Conservation (phyloP, 345 rosid species). For the Cardamine chenopodiifolia region DNA sequence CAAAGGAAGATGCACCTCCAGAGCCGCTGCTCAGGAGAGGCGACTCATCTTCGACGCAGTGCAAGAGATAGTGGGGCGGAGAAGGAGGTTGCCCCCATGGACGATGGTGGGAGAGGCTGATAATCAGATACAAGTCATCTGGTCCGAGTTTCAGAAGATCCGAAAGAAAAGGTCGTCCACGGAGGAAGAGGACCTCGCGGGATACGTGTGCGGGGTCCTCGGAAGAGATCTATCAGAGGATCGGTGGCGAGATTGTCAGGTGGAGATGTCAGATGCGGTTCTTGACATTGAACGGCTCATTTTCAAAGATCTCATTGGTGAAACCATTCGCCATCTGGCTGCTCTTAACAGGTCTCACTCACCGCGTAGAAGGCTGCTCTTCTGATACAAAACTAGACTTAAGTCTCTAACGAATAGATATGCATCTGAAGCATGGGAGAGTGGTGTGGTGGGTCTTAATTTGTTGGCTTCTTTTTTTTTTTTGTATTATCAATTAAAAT, state of each 20-base stretch:
- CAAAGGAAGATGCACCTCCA: slow-evolving; percentile 59
- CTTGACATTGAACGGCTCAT: slow-evolving; percentile 77
- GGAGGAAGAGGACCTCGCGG: slow-evolving; percentile 48
- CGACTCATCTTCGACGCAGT: slow-evolving; percentile 70
- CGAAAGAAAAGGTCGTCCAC: slow-evolving; percentile 49
- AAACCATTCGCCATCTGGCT: slow-evolving; percentile 72
- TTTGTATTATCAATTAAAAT: slow-evolving; percentile 14
- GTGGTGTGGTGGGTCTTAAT: slow-evolving; percentile 24
- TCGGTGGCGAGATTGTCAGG: slow-evolving; percentile 65
- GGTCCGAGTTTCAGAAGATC: slow-evolving; percentile 67
- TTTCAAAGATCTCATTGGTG: slow-evolving; percentile 84
- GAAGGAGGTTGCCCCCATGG: slow-evolving; percentile 64
- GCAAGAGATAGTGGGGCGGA: slow-evolving; percentile 59
- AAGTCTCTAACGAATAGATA: neutral
- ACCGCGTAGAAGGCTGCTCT: slow-evolving; percentile 69
- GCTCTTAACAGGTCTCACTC: slow-evolving; percentile 37
- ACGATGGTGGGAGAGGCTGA: slow-evolving; percentile 41
- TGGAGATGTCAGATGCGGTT: slow-evolving; percentile 75
- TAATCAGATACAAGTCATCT: slow-evolving; percentile 51
- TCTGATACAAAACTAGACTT: slow-evolving; percentile 46
- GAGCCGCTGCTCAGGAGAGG: slow-evolving; percentile 58
- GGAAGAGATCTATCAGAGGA: slow-evolving; percentile 77
- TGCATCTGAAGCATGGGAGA: neutral
- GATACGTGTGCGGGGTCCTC: slow-evolving; percentile 69
- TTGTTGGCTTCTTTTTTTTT: neutral